Conservation (phyloP, 2,329 filamentous ascomycete genomes). For the Ascochyta koolunga region DNA sequence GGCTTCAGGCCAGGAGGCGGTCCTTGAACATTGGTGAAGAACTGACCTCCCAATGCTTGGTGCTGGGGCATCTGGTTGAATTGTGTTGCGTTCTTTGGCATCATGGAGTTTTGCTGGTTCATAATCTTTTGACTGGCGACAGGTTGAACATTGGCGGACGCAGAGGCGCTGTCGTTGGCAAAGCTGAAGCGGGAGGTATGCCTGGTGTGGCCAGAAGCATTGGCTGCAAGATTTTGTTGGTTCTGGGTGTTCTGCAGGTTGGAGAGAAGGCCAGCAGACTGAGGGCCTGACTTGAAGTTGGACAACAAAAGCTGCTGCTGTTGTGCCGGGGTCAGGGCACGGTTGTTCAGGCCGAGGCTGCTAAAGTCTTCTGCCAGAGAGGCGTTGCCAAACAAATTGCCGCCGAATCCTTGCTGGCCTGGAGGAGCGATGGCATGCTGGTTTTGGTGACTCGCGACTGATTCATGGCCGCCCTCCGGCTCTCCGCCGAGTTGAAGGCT, state of each 20-base stretch:
- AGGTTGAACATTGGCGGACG: conserved; percentile 71
- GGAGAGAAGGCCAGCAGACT: conserved; percentile 61
- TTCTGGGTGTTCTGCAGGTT: conserved; percentile 55
- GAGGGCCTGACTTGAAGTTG: conserved; percentile 59
- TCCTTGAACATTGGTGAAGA: conserved; percentile 85
- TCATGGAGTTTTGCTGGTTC: conserved; percentile 87
- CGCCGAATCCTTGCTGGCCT: conserved; percentile 67
- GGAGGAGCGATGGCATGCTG: conserved; percentile 75
- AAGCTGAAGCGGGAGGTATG: conserved; percentile 90
- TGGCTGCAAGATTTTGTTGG: conserved; percentile 57
- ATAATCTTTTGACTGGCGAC: conserved; percentile 80
- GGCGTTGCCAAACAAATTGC: conserved; percentile 43
- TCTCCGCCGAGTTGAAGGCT: conserved; percentile 92
- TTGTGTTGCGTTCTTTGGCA: conserved; percentile 61
- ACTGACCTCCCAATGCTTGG: conserved; percentile 65
- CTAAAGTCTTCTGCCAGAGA: conserved; percentile 47
- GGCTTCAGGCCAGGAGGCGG: conserved; percentile 96
- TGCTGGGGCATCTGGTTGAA: conserved; percentile 62
- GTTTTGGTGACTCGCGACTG: conserved; percentile 63
- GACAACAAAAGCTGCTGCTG: conserved; percentile 71
- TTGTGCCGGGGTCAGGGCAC: conserved; percentile 81
- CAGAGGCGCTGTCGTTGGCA: conserved; percentile 71
- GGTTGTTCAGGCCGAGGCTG: conserved; percentile 61
- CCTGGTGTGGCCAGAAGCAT: conserved; percentile 72
- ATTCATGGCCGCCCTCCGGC: conserved; percentile 77